Base-by-base conservation (phyloP, 495 filamentous ascomycete genomes). In the Aspergillus panamensis region DNA sequence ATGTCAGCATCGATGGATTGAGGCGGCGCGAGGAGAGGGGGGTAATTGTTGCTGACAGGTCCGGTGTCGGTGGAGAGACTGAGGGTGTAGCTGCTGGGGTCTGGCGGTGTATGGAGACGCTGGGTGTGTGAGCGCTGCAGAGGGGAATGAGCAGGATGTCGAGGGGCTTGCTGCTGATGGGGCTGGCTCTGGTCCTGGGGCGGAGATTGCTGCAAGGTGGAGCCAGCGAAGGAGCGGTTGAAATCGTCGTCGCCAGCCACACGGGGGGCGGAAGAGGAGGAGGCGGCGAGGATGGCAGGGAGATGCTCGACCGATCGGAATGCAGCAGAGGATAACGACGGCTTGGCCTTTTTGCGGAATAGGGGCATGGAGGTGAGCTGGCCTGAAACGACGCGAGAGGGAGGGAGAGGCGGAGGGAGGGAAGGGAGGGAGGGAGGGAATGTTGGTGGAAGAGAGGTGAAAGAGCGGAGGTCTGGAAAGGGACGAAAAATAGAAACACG, bases 231-330 rank as follows among this genome's bases (percentile, higher is more conserved):
- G 35, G 48, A 57, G 35, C 51, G 58, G 53, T 53, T 55, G 55
- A 54, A 35, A 51, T 57, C 53, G 61, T 57, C 39, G 56, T 39
- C 40, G 58, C 51, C 55, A 45, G 51, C 58, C 58, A 61, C 67
- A 62, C 47, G 51, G 64, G 62, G 55, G 64, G 54, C 59, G 64
- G 64, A 44, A 25, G 48, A 44, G 17, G 55, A 51, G 7, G 56
- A 52, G 33, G 7, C 3, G 33, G 33, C 8, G 30, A 42, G 47
- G n/a, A 16, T 42, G 42, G 62, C 37, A 53, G 59, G 58, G 32
- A 73, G 66, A 51, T 72, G 63, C 59, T 76, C 73, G 30, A 55
- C 69, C n/a, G 72, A 72, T 40, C 68, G 69, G 56, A 66, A 63
- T 57, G 64, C 66, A 51, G 65, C 37, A 58, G 58, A 61, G 32